Evolutionary conservation across 1,284 basidiomycete species (phyloP).

Genomic region (Uromyces viciae-fabae): DNA sequence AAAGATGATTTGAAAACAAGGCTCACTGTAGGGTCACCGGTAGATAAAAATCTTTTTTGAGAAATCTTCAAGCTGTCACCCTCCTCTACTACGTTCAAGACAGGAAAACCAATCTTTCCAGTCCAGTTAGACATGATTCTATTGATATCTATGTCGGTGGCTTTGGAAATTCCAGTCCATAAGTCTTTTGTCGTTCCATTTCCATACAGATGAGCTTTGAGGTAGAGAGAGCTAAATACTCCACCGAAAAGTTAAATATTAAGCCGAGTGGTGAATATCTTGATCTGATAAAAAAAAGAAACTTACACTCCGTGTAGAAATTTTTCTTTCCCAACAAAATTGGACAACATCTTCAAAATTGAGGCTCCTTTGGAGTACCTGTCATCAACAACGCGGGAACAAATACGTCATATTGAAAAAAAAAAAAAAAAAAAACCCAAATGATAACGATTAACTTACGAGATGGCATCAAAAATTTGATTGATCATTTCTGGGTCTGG

Average conservation of each 20-base stretch:
- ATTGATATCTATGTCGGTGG: constrained; percentile 73
- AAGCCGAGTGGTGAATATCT: not conserved
- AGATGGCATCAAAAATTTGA: constrained; percentile 79
- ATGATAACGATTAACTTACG: too few relatives aligned
- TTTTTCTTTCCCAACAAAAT: constrained; percentile 80
- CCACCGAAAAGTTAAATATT: too few relatives aligned
- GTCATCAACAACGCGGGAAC: not conserved
- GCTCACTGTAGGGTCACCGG: constrained; percentile 64
- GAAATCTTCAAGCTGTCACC: constrained; percentile 59
- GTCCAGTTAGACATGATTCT: constrained; percentile 91
- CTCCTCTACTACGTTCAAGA: constrained; percentile 78
- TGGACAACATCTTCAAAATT: constrained; percentile 88
- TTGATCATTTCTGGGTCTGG: constrained; percentile 81
- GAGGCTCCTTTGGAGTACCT: constrained; percentile 51
- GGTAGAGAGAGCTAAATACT: constrained; percentile 66
- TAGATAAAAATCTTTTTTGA: constrained; percentile 90
- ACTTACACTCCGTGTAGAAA: constrained; percentile 56
- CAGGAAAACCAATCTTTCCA: constrained; percentile 64
- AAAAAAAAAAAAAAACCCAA: not conserved
- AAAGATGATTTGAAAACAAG: not conserved
- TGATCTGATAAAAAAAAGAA: not conserved
- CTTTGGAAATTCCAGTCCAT: constrained; percentile 79
- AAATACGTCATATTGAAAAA: too few relatives aligned
- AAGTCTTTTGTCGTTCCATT: constrained; percentile 84
- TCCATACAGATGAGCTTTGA: constrained; percentile 76